Evolutionary conservation across 805 yeast species (phyloP), one percentile per base, ranked within the genome.

Genomic region (Starmerella davenportii): DNA sequence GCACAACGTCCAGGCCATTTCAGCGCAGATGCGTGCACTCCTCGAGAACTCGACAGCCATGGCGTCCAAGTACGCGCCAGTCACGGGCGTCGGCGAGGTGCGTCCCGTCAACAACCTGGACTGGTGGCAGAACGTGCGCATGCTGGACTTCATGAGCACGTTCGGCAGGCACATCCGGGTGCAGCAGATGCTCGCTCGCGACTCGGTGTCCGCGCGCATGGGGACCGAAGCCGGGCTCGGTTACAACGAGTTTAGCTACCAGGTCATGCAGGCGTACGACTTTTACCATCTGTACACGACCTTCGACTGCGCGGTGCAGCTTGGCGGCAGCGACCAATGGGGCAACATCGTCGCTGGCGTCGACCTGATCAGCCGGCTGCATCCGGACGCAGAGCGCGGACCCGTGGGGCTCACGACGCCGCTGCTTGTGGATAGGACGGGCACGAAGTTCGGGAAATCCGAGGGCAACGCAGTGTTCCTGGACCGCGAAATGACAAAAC

Each of bases 261-360:
- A 90, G 53, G 63, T 87, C 16, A 60, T 90, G 40, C 98, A 90
- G 57, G 96, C 95, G 0, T 90, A 72, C 55, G 98, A 90, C 54
- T 90, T 82, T 53, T 82, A 77, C 66, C 82, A 85, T 53, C 60
- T 90, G 41, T 73, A 72, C 61, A 66, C 66, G 29, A 55, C 68
- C 14, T 58, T 70, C 28, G 57, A 63, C 3, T 85, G 85, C 32
- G 64, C 66, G 32, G 58, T 84, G 13, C 96, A 90, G 60, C 74
- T 63, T 7, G 98, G 98, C 19, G 98, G 98, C 4, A 84, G 79
- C 53, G 98, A 90, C 55, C 98, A 90, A 58, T 90, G 95, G 84
- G 98, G 98, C 1, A 90, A 90, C 51, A 90, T 90, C 42, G 81
- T 93, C 2, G 95, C 96, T 1, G 98, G 98, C 0, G 70, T 80